Evolutionary conservation across 495 filamentous ascomycete genomes (phyloP).

Genomic region (Tuber calosporum): DNA sequence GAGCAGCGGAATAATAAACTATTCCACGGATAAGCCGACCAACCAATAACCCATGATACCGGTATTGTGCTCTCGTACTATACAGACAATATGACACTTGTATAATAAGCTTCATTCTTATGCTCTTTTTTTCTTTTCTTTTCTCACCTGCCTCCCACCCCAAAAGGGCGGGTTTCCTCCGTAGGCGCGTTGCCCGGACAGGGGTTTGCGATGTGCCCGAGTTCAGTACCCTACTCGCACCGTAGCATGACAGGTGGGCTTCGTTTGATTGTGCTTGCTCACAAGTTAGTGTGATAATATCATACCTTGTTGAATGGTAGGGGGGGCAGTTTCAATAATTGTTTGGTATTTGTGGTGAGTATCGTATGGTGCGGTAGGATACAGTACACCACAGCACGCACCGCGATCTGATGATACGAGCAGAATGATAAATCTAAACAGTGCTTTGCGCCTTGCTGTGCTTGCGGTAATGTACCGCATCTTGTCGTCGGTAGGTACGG

Average conservation of each 20-base stretch:
- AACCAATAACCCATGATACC: background rate
- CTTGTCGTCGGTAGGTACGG: background rate
- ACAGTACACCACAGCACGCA: background rate
- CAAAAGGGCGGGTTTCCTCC: background rate
- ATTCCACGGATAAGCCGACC: background rate
- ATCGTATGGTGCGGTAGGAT: background rate
- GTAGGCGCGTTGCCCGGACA: background rate
- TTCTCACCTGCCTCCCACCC: background rate
- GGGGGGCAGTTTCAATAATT: background rate
- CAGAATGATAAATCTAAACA: background rate
- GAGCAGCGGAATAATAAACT: background rate
- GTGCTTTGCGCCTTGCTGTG: background rate
- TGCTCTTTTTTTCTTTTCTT: background rate
- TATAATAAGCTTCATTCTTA: no score
- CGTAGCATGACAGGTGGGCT: background rate
- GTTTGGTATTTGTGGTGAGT: background rate
- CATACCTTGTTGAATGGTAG: background rate
- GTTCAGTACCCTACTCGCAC: no score
- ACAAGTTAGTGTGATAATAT: background rate
- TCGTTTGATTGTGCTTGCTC: background rate
- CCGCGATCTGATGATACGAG: no score
- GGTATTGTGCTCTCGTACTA: background rate
- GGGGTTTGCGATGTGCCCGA: no score
- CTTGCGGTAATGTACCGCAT: background rate
- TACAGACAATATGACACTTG: no score